Evolutionary conservation across 1,284 basidiomycete genomes (phyloP).

Genomic region (Trichosporon sp.): DNA sequence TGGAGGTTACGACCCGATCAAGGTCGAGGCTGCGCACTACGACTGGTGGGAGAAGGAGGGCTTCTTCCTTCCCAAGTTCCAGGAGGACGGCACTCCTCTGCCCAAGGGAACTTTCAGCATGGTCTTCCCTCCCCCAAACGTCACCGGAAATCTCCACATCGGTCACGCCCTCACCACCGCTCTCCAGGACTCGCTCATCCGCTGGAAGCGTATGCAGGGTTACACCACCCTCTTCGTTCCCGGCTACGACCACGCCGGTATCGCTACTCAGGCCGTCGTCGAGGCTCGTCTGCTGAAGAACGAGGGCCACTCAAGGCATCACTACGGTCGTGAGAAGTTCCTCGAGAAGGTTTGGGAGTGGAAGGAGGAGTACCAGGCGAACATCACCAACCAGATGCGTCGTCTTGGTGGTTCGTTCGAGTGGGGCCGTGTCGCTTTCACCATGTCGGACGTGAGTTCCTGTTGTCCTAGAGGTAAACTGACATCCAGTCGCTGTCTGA

Average conservation of each 20-base stretch:
- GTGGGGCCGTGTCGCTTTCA: constrained; percentile 90
- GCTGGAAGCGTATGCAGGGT: constrained; percentile 96
- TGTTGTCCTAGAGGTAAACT: not conserved
- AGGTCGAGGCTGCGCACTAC: constrained; percentile 95
- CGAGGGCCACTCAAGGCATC: constrained; percentile 78
- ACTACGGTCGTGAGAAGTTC: constrained; percentile 90
- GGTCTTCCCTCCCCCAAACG: constrained; percentile 93
- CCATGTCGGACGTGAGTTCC: constrained; percentile 76
- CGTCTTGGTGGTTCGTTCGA: constrained; percentile 91
- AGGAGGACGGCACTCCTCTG: constrained; percentile 54
- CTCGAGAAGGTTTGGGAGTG: constrained; percentile 88
- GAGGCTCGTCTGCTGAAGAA: constrained; percentile 86
- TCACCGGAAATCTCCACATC: constrained; percentile 93
- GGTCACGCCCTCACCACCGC: constrained; percentile 92
- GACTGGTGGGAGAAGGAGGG: constrained; percentile 93
- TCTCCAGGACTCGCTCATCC: constrained; percentile 81
- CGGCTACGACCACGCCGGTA: constrained; percentile 97
- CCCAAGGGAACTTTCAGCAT: constrained; percentile 75
- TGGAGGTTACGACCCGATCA: constrained; percentile 89
- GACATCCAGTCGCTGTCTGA: constrained; percentile 61
- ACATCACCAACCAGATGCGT: constrained; percentile 84
- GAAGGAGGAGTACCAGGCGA: constrained; percentile 95
- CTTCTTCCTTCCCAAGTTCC: constrained; percentile 78
- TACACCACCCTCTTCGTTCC: constrained; percentile 87
- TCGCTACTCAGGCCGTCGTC: constrained; percentile 97